Percentiles rank a stretch among this genome's conserved stretches.
Evolutionary conservation across 495 filamentous ascomycete genomes (phyloP).

Genomic region (Xylaria scruposa): DNA sequence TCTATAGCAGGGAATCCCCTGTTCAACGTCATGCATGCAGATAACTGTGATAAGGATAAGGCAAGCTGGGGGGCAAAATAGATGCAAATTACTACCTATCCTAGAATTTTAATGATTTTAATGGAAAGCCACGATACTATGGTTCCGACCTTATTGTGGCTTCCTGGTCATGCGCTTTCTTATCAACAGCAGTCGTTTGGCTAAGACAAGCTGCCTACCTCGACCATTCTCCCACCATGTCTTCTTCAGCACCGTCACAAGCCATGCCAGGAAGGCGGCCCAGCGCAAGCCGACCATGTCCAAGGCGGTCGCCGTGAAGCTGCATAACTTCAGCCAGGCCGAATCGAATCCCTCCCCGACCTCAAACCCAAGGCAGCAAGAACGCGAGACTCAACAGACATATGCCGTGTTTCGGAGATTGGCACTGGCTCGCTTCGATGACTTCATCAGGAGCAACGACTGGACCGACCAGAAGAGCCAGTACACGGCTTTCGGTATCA

Average conservation of each 20-base stretch:
- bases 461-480: slow-evolving; percentile 30
- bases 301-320: neutral
- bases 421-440: slow-evolving; percentile 24
- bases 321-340: neutral
- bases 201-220: slow-evolving; percentile 33
- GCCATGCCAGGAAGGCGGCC: slow-evolving; percentile 8
- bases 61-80: neutral
- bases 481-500: slow-evolving; percentile 44
- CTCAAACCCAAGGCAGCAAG: neutral
- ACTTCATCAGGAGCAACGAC: slow-evolving; percentile 17
- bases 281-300: neutral
- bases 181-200: slow-evolving; percentile 30
- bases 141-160: slow-evolving; percentile 13
- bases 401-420: slow-evolving; percentile 32
- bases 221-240: slow-evolving; percentile 27
- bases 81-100: neutral
- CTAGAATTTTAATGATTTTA: neutral
- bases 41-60: neutral
- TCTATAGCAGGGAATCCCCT: neutral
- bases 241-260: slow-evolving; percentile 33
- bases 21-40: neutral
- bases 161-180: slow-evolving; percentile 36
- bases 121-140: slow-evolving; percentile 4
- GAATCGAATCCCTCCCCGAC: neutral
- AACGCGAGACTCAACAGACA: slow-evolving; percentile 18